phyloP scores from a whole-genome alignment of 352 stramenopile genomes.

The Globisporangium sylvaticum region DNA sequence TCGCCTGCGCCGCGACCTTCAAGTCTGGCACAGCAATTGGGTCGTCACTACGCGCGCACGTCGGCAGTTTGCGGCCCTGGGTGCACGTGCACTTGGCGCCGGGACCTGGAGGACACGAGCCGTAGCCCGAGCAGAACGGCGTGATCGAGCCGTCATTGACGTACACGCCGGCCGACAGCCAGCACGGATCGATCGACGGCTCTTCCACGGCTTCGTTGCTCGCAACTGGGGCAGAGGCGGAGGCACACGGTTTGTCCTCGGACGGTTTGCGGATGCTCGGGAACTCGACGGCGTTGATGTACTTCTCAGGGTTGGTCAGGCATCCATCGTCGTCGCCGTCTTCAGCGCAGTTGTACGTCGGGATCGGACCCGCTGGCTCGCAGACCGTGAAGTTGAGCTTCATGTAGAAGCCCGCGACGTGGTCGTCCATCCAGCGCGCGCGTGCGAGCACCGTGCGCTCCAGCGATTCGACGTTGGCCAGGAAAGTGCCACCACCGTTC shows the following conservation, averaged over 20 bases:
- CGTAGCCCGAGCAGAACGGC: conserved; percentile 69
- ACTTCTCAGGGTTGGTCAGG: conserved; percentile 19
- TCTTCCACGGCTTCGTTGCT: conserved; percentile 19
- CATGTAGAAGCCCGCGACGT: conserved; percentile 16
- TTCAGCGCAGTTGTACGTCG: conserved; percentile 22
- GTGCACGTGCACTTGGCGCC: conserved; percentile 65
- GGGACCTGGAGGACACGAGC: conserved; percentile 54
- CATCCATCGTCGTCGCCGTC: conserved; percentile 21
- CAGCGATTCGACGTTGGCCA: conserved; percentile 34
- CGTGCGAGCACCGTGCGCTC: conserved; percentile 29
- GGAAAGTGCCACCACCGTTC: conserved; percentile 28
- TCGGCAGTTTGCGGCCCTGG: conserved; percentile 24
- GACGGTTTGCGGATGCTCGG: conserved; percentile 12
- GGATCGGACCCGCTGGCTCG: conserved; percentile 13
- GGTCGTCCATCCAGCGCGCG: conserved; percentile 47
- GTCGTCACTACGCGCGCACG: conserved; percentile 41
- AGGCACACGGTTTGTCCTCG: neutral
- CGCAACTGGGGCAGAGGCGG: neutral
- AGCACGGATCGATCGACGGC: conserved; percentile 73
- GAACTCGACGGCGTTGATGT: conserved; percentile 20
- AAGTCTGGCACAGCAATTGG: conserved; percentile 16
- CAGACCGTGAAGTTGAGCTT: conserved; percentile 15
- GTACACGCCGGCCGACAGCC: conserved; percentile 62
- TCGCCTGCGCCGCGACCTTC: neutral
- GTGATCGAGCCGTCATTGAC: conserved; percentile 47